Percentiles rank a stretch among this genome's conserved stretches.
phyloP scores from a whole-genome alignment of 805 yeast genomes.

The Scheffersomyces lignosus region DNA sequence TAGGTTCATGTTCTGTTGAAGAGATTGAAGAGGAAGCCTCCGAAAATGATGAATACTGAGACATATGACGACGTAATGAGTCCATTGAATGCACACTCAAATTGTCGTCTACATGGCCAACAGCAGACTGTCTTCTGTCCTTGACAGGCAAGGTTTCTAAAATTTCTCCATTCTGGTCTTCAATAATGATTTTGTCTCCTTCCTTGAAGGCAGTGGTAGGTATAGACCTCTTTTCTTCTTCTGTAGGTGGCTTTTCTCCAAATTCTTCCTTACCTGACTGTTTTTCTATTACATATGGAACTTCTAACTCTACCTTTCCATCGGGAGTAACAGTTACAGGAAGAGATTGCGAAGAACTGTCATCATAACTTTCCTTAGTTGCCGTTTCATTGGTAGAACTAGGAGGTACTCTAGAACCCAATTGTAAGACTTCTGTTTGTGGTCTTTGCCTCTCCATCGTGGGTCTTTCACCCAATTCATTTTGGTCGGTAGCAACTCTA shows the following conservation, averaged over 20 bases:
- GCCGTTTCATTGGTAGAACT: constrained; percentile 5
- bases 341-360: not conserved
- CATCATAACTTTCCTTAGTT: constrained; percentile 7
- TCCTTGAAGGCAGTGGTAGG: constrained; percentile 54
- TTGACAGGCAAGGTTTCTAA: constrained; percentile 43
- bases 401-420: constrained; percentile 26
- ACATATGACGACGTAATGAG: constrained; percentile 38
- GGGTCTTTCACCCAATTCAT: constrained; percentile 11
- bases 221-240: constrained; percentile 3
- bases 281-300: not conserved
- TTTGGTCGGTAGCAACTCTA: constrained; percentile 16
- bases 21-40: constrained; percentile 15
- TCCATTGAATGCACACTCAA: constrained; percentile 39
- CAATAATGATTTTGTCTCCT: constrained; percentile 70
- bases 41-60: constrained; percentile 33
- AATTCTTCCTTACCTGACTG: not conserved
- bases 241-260: not conserved
- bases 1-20: constrained; percentile 8
- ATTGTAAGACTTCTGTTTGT: constrained; percentile 39
- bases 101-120: constrained; percentile 10
- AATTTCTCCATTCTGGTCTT: constrained; percentile 82
- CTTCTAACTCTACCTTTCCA: not conserved
- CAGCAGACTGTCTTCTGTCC: not conserved
- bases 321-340: not conserved
- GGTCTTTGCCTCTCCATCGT: constrained; percentile 35